A percentile compares a stretch with the other conserved stretches of the same genome.
Conservation (phyloP, 2,329 filamentous ascomycete species). For the Huntiella abstrusa region DNA sequence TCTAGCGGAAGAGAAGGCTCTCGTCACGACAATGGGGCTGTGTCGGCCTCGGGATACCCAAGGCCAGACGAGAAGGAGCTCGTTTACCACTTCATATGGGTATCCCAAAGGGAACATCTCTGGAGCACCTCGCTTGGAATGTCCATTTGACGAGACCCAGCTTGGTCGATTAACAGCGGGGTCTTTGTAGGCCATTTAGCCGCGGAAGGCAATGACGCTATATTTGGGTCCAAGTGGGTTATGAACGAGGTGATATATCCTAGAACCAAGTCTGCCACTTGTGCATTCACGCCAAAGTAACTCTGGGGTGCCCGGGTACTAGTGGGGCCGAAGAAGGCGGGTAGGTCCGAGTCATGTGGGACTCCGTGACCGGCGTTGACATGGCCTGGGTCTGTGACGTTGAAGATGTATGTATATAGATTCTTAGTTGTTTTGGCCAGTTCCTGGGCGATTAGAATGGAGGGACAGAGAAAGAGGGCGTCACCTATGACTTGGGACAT, state of each 20-base stretch:
- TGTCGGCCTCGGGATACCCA: no score
- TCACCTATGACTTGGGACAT: conserved; percentile 26
- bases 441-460: conserved; percentile 17
- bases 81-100: no score
- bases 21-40: no score
- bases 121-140: no score
- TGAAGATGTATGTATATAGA: conserved; percentile 31
- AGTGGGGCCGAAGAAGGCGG: conserved; percentile 29
- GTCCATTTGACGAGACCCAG: no score
- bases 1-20: no score
- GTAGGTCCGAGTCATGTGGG: conserved; percentile 28
- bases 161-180: no score
- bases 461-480: conserved; percentile 26
- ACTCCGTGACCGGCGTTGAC: conserved; percentile 24
- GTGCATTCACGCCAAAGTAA: conserved; percentile 26
- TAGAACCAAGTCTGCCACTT: conserved; percentile 28
- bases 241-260: conserved; percentile 33
- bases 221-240: conserved; percentile 1
- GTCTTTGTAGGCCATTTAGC: no score
- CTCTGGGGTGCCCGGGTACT: conserved; percentile 17
- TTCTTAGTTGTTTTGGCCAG: conserved; percentile 11
- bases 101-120: no score
- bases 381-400: conserved; percentile 24
- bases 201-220: no score
- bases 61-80: no score